phyloP scores from a whole-genome alignment of 2,329 filamentous ascomycete genomes.

The Verticillium alfalfae region DNA sequence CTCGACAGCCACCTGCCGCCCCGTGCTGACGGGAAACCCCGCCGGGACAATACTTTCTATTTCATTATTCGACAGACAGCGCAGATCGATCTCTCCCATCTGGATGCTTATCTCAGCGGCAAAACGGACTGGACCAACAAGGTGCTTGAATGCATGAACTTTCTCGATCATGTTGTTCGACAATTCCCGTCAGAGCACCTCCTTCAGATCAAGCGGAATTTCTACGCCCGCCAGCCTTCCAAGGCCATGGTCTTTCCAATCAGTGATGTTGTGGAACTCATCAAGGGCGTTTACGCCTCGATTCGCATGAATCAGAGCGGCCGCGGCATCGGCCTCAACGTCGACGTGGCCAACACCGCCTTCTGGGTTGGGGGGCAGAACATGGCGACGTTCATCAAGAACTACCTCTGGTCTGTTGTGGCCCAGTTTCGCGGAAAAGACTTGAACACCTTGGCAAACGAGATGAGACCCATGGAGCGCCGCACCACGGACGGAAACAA shows the following conservation, averaged over 20 bases:
- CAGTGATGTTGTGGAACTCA: constrained; percentile 61
- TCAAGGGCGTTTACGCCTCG: constrained; percentile 86
- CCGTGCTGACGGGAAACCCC: constrained; percentile 17
- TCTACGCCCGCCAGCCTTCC: constrained; percentile 59
- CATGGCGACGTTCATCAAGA: constrained; percentile 21
- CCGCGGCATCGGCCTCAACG: constrained; percentile 71
- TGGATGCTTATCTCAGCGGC: constrained; percentile 62
- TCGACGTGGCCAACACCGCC: constrained; percentile 85
- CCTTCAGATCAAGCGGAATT: constrained; percentile 72
- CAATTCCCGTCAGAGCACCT: constrained; percentile 67
- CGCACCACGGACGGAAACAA: constrained; percentile 12
- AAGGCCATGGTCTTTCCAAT: constrained; percentile 45
- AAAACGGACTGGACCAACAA: constrained; percentile 55
- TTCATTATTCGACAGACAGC: constrained; percentile 61
- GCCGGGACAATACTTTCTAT: constrained; percentile 43
- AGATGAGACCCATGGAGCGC: constrained; percentile 27
- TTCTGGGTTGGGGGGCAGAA: constrained; percentile 61
- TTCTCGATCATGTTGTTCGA: constrained; percentile 84
- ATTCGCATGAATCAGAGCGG: constrained; percentile 66
- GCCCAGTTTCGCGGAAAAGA: constrained; percentile 4
- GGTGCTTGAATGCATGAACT: constrained; percentile 78
- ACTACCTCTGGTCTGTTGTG: constrained; percentile 19
- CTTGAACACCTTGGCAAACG: constrained; percentile 16
- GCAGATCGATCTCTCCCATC: constrained; percentile 59
- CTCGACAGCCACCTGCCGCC: constrained; percentile 61